A percentile compares a stretch with the other conserved stretches of the same genome.
phyloP scores from a whole-genome alignment of 2,329 filamentous ascomycete genomes.

The Sclerotinia trifoliorum region DNA sequence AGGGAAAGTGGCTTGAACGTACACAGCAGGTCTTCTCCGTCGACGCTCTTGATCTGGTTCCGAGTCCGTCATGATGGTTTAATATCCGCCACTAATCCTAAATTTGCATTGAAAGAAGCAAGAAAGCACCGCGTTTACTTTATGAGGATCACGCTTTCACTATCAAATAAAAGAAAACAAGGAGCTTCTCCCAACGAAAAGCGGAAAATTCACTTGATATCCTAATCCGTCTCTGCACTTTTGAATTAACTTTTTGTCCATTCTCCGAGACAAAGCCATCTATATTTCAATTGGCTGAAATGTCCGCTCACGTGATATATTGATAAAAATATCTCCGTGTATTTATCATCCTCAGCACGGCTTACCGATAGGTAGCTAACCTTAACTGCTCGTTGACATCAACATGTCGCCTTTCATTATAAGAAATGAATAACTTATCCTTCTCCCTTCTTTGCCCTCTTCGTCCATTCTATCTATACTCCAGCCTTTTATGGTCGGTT shows the following conservation, averaged over 20 bases:
- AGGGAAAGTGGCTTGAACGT: conserved; percentile 31
- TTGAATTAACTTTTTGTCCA: neutral
- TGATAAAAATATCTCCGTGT: neutral
- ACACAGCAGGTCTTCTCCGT: conserved; percentile 48
- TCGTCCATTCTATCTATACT: neutral
- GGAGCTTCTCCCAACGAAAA: neutral
- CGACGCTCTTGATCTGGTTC: conserved; percentile 38
- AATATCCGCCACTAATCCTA: neutral
- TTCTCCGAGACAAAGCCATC: neutral
- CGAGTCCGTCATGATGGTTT: neutral
- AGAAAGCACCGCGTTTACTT: neutral
- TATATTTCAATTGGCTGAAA: neutral
- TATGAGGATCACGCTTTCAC: neutral
- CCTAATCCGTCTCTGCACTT: neutral
- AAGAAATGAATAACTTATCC: no score
- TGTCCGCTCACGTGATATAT: neutral
- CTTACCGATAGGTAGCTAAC: neutral
- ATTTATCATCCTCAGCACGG: neutral
- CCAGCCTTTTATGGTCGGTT: neutral
- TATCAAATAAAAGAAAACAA: no score
- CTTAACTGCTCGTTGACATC: neutral
- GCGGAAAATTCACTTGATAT: neutral
- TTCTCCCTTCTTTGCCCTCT: no score
- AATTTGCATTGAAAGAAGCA: neutral
- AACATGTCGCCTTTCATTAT: neutral